Conservation (phyloP, 2,329 filamentous ascomycete genomes). For the Helicocarpus griseus region DNA sequence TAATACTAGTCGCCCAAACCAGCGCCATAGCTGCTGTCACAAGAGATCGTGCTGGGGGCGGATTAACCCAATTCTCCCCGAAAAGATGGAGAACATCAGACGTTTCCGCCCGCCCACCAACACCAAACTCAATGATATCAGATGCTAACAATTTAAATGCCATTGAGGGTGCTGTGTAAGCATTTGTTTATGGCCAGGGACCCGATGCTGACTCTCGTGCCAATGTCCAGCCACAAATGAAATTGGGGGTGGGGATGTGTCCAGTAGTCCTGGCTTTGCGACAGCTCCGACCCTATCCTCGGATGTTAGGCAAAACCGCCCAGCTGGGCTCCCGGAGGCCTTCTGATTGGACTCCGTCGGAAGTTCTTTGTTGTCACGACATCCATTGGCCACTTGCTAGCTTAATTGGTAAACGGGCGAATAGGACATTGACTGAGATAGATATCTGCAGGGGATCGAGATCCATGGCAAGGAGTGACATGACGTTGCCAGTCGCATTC, state of each 20-base stretch:
- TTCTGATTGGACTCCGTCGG: not conserved
- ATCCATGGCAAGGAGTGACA: not conserved
- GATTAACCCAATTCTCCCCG: not conserved
- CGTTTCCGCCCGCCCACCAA: no score
- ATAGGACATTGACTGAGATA: no score
- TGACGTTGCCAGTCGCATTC: not conserved
- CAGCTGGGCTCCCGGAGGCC: not conserved
- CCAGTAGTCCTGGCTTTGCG: not conserved
- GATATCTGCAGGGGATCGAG: slow-evolving; percentile 1
- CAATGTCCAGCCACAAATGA: not conserved
- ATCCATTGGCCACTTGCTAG: not conserved
- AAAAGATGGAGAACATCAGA: no score
- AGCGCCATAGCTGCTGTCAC: not conserved
- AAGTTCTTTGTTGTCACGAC: slow-evolving; percentile 1
- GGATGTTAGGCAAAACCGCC: not conserved
- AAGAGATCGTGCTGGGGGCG: not conserved
- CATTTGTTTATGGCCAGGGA: no score
- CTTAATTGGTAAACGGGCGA: not conserved
- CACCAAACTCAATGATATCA: no score
- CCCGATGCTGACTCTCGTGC: no score
- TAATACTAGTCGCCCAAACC: not conserved
- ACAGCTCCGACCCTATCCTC: not conserved
- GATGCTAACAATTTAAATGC: no score
- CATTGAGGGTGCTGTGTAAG: no score
- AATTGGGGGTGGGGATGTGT: not conserved